phyloP scores from a whole-genome alignment of 768 basidiomycete genomes.

The Cystobasidiopsis lactophilus region DNA sequence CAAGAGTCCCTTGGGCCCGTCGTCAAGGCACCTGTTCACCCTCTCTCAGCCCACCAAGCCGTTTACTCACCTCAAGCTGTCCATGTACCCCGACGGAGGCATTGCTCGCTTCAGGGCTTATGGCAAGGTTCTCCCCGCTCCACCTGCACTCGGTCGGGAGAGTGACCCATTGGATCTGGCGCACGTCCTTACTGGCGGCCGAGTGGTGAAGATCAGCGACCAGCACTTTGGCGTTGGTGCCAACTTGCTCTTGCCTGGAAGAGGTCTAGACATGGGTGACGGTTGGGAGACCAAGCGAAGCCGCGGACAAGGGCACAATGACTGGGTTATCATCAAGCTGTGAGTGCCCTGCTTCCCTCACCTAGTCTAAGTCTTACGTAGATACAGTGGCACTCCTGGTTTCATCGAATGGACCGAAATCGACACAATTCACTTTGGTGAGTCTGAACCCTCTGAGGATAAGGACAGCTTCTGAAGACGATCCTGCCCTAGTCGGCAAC shows the following conservation, averaged over 20 bases:
- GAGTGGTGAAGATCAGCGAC: slow-evolving; percentile 64
- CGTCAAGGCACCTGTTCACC: slow-evolving; percentile 69
- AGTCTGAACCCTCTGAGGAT: too few species aligned
- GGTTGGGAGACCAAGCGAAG: slow-evolving; percentile 97
- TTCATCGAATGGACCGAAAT: slow-evolving; percentile 54
- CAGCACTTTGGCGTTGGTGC: slow-evolving; percentile 85
- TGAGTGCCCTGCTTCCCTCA: slow-evolving; percentile 27
- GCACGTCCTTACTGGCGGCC: slow-evolving; percentile 70
- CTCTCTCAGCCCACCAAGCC: slow-evolving; percentile 31
- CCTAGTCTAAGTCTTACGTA: background rate
- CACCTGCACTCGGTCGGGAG: slow-evolving; percentile 2
- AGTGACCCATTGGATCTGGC: slow-evolving; percentile 50
- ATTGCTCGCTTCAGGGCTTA: slow-evolving; percentile 87
- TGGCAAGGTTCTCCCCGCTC: slow-evolving; percentile 36
- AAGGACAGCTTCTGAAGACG: too few species aligned
- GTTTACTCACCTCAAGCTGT: slow-evolving; percentile 61
- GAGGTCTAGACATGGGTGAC: slow-evolving; percentile 67
- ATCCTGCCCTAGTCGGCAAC: slow-evolving; percentile 41
- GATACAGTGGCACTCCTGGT: slow-evolving; percentile 45
- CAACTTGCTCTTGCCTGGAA: slow-evolving; percentile 74
- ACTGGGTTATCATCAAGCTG: slow-evolving; percentile 81
- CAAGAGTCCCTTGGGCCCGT: slow-evolving; percentile 44
- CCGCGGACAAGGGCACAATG: slow-evolving; percentile 50
- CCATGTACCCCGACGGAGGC: slow-evolving; percentile 93
- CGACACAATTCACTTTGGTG: slow-evolving; percentile 73